Evolutionary conservation across 2,329 filamentous ascomycete genomes (phyloP).

Genomic region (Botryosphaeria dothidea): DNA sequence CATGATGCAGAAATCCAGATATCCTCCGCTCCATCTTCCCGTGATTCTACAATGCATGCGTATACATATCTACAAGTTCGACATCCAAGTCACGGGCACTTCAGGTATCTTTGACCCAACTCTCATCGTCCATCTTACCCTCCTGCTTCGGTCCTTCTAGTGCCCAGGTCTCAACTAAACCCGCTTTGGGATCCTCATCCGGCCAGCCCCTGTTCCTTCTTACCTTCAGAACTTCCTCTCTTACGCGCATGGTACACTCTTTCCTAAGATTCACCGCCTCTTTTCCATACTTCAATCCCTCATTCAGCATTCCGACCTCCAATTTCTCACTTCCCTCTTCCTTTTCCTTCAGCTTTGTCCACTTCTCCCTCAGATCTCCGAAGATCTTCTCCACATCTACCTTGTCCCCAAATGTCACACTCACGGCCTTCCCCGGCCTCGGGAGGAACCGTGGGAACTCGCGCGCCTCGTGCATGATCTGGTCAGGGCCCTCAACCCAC

Average conservation of each 20-base stretch:
- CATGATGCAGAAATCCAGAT: no score
- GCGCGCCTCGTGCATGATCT: slow-evolving; percentile 84
- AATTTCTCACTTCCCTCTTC: slow-evolving; percentile 25
- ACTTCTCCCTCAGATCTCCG: slow-evolving; percentile 72
- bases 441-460: slow-evolving; percentile 79
- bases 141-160: slow-evolving; percentile 55
- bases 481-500: slow-evolving; percentile 87
- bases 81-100: no score
- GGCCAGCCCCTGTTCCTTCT: slow-evolving; percentile 70
- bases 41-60: background rate
- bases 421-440: slow-evolving; percentile 68
- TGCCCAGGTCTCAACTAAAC: slow-evolving; percentile 79
- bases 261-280: slow-evolving; percentile 77
- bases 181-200: slow-evolving; percentile 74
- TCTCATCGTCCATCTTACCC: slow-evolving; percentile 62
- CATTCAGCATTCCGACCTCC: slow-evolving; percentile 61
- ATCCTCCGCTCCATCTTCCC: background rate
- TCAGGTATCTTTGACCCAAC: slow-evolving; percentile 59
- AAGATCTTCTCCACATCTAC: slow-evolving; percentile 74
- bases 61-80: background rate
- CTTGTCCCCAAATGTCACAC: slow-evolving; percentile 75
- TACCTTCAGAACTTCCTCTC: slow-evolving; percentile 78
- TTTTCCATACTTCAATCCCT: slow-evolving; percentile 63
- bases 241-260: slow-evolving; percentile 76
- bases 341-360: slow-evolving; percentile 66